Evolutionary conservation across 495 filamentous ascomycete species (phyloP), one percentile per base, ranked within the genome.

Genomic region (Halenospora varia): DNA sequence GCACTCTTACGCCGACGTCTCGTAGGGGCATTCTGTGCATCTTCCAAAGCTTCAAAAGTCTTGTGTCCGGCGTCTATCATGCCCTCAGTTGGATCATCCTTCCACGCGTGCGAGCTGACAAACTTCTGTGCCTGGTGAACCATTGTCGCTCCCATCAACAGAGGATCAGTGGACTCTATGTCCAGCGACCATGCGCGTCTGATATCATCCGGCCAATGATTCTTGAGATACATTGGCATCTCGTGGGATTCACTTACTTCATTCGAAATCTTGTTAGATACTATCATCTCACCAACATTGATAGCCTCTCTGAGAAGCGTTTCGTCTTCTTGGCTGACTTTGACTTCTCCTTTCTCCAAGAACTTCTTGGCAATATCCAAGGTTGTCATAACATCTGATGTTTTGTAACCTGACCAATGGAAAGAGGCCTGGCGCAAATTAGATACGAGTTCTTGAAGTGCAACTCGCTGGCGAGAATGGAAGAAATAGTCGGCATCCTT

Each of bases 371-470:
- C 84, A 45, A 80, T 81, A 15, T 88, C 76, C 4, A 93, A 61
- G 2, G 88, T 80, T 17, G 73, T 79, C 3, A 66, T 48, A 3
- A 96, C 77, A 57, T 92, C 82, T 11, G 75, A 74, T 0, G 66
- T 58, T 0, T 84, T 82, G 56, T 88, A 90, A 35, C 92, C 90
- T 9, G 86, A 86, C 78, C 92, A 96, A 73, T 91, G 94, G 64
- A 96, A 96, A 41, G 88, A 88, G n/a, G 89, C 85, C 65, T 95
- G 88, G 22, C 88, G 78, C 25, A 97, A 73, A 66, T 97, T 96
- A 51, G 77, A 79, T 13, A 93, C 85, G 0, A 93, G 75, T 25
- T 81, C 72, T 45, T 80, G 72, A 0, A 96, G 73, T 49, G 77
- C 72, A 41, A 81, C 84, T 22, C 80, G 70, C 64, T 90, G 92